phyloP scores from a whole-genome alignment of 2,329 filamentous ascomycete genomes.

The Pseudogymnoascus sp. region DNA sequence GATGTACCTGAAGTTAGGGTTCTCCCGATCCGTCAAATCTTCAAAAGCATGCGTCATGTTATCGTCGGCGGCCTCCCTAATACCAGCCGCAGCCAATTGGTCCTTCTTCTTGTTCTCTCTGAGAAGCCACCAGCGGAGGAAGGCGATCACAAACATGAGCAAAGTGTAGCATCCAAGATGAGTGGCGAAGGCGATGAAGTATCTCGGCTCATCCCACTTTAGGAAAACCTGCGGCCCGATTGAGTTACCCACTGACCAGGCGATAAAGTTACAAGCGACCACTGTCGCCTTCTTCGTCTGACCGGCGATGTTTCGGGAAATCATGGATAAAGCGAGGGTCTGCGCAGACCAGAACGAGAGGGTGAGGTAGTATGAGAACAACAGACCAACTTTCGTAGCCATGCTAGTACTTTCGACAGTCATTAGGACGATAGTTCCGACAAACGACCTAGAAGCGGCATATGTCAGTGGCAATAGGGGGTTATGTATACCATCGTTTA shows the following conservation, averaged over 20 bases:
- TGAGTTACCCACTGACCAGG: constrained; percentile 46
- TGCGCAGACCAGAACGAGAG: constrained; percentile 71
- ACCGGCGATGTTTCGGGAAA: constrained; percentile 42
- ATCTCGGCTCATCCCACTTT: constrained; percentile 40
- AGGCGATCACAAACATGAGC: constrained; percentile 18
- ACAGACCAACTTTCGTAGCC: constrained; percentile 53
- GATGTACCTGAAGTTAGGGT: constrained; percentile 23
- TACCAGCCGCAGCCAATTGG: constrained; percentile 12
- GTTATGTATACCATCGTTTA: background rate
- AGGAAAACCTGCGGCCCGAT: constrained; percentile 50
- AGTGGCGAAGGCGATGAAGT: constrained; percentile 43
- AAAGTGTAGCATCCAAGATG: constrained; percentile 38
- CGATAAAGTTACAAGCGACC: constrained; percentile 39
- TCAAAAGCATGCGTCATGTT: constrained; percentile 24
- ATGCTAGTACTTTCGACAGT: constrained; percentile 50
- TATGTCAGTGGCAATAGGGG: background rate
- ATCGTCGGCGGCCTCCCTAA: constrained; percentile 15
- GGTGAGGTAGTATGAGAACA: constrained; percentile 68
- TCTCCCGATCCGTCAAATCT: constrained; percentile 25
- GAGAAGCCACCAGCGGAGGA: constrained; percentile 22
- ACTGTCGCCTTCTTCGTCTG: constrained; percentile 45
- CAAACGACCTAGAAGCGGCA: constrained; percentile 46
- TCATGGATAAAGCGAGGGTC: constrained; percentile 56
- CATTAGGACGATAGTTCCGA: constrained; percentile 66
- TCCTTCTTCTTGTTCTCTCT: constrained; percentile 26